Evolutionary conservation across 2,329 filamentous ascomycete genomes (phyloP).

Genomic region (Curvularia sp.): DNA sequence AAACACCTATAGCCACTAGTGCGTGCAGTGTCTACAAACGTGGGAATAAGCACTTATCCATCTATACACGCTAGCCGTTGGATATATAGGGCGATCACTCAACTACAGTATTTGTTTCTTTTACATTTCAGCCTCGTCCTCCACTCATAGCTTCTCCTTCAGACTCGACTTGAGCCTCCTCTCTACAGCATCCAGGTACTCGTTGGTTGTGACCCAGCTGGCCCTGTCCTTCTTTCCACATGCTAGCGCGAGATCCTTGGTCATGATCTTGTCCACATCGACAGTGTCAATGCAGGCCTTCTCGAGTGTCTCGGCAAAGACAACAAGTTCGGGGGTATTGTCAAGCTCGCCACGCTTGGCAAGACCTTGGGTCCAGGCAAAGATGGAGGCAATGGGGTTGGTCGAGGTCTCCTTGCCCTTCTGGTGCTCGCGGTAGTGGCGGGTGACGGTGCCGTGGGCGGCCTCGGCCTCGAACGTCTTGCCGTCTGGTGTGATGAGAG

Average conservation of each 20-base stretch:
- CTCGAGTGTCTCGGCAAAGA: conserved; percentile 91
- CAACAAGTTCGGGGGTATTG: conserved; percentile 86
- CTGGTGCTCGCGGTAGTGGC: conserved; percentile 98
- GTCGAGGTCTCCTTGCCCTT: conserved; percentile 97
- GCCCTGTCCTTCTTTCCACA: conserved; percentile 85
- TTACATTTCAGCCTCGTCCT: conserved; percentile 1
- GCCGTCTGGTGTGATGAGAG: conserved; percentile 94
- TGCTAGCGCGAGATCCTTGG: conserved; percentile 96
- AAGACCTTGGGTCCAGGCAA: conserved; percentile 96
- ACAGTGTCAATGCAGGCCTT: conserved; percentile 94
- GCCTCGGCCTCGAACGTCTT: conserved; percentile 98
- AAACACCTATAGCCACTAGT: background rate
- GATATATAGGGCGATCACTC: conserved; percentile 11
- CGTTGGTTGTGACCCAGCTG: conserved; percentile 85
- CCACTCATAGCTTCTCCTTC: conserved; percentile 73
- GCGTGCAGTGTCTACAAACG: conserved; percentile 1
- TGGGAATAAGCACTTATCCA: conserved; percentile 5
- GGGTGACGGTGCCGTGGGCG: conserved; percentile 96
- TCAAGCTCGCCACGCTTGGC: conserved; percentile 93
- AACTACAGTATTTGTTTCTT: background rate
- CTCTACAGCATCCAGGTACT: conserved; percentile 94
- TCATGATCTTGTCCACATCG: conserved; percentile 95
- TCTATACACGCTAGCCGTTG: conserved; percentile 4
- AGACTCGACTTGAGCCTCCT: conserved; percentile 81
- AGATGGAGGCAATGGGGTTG: conserved; percentile 98